Evolutionary conservation across 2,329 filamentous ascomycete species (phyloP).

Genomic region (Colletotrichum liriopes): DNA sequence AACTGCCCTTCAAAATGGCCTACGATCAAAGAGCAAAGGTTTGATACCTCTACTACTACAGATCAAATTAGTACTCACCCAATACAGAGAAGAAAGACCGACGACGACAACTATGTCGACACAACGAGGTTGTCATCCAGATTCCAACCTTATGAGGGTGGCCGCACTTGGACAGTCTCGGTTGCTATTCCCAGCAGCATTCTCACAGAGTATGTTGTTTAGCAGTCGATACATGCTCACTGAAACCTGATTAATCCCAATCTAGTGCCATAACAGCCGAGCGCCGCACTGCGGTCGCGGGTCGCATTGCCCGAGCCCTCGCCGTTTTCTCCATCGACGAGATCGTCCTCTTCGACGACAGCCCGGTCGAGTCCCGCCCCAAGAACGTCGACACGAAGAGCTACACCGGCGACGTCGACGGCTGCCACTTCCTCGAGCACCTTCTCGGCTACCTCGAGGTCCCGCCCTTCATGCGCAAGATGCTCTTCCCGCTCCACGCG

Average conservation of each 20-base stretch:
- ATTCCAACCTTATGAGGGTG: constrained; percentile 74
- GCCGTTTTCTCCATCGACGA: constrained; percentile 90
- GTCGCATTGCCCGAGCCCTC: constrained; percentile 84
- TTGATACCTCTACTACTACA: fast-evolving
- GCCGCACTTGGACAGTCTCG: constrained; percentile 81
- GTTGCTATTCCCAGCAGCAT: constrained; percentile 86
- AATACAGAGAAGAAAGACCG: constrained; percentile 66
- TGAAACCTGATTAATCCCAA: background rate
- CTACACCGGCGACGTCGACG: constrained; percentile 81
- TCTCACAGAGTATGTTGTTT: constrained; percentile 74
- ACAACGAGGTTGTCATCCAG: constrained; percentile 74
- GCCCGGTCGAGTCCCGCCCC: constrained; percentile 62
- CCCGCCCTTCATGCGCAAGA: constrained; percentile 84
- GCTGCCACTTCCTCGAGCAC: constrained; percentile 85
- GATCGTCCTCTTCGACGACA: constrained; percentile 85
- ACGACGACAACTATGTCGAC: constrained; percentile 61
- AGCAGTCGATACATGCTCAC: background rate
- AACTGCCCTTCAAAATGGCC: constrained; percentile 23
- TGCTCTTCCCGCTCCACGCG: constrained; percentile 83
- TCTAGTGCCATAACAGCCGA: constrained; percentile 79
- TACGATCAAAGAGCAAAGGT: constrained; percentile 45
- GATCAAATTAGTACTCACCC: background rate
- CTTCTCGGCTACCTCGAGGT: constrained; percentile 87
- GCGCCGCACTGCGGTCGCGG: constrained; percentile 80
- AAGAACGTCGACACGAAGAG: constrained; percentile 64